Evolutionary conservation across 768 basidiomycete genomes (phyloP).

Genomic region (Pholiota microspora): DNA sequence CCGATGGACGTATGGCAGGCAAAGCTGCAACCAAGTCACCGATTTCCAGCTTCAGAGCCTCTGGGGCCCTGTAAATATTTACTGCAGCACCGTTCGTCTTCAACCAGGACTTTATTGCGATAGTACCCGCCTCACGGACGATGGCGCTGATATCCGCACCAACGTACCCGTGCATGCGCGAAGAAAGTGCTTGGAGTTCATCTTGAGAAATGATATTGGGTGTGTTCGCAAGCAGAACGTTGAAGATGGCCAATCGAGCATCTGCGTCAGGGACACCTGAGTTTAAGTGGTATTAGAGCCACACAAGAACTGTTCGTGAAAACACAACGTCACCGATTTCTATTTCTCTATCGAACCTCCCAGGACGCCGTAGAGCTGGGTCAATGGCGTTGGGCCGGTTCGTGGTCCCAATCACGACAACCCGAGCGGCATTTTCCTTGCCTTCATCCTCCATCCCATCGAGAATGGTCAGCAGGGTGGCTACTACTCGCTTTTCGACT

Average conservation of each 20-base stretch:
- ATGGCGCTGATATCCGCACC: slow-evolving; percentile 94
- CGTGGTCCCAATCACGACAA: slow-evolving; percentile 95
- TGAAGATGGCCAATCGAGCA: slow-evolving; percentile 81
- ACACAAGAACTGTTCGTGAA: slow-evolving; percentile 4
- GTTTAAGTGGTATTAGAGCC: neutral
- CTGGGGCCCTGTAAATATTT: slow-evolving; percentile 12
- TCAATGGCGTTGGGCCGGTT: slow-evolving; percentile 96
- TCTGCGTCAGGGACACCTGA: slow-evolving; percentile 85
- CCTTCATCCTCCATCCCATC: slow-evolving; percentile 77
- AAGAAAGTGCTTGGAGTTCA: slow-evolving; percentile 66
- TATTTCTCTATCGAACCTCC: slow-evolving; percentile 91
- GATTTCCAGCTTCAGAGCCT: slow-evolving; percentile 42
- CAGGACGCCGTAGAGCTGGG: slow-evolving; percentile 86
- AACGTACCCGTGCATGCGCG: slow-evolving; percentile 91
- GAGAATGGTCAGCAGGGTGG: slow-evolving; percentile 90
- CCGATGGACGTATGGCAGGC: slow-evolving; percentile 83
- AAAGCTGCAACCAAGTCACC: slow-evolving; percentile 71
- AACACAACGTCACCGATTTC: slow-evolving; percentile 72
- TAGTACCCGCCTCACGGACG: slow-evolving; percentile 88
- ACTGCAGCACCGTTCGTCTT: slow-evolving; percentile 22
- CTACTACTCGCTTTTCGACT: slow-evolving; percentile 94
- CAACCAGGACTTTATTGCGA: slow-evolving; percentile 85
- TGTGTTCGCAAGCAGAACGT: slow-evolving; percentile 78
- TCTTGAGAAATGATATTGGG: slow-evolving; percentile 66
- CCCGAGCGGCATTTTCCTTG: slow-evolving; percentile 48